These are phyloP conservation scores for Protea cynaroides DNA, from an alignment of 164 flowering plant species.

Conservation along the genomic window DNA sequence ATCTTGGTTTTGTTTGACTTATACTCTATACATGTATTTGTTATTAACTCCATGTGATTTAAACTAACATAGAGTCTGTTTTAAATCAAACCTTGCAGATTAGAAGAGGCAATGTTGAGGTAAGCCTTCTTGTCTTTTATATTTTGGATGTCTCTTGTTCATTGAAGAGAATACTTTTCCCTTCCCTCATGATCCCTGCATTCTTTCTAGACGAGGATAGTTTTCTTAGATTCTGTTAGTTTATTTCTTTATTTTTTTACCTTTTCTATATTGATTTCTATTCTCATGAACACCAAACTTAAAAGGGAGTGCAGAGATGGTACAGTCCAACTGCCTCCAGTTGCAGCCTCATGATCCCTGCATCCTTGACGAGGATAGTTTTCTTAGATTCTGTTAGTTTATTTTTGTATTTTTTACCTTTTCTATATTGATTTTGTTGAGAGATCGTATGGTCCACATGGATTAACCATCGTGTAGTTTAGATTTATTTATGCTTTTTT, in stretches of 20 bases:
- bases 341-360: not conserved
- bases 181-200: not conserved
- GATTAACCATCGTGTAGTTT: too few species aligned
- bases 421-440: too few species aligned
- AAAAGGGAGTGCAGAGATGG: not conserved
- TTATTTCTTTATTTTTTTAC: not conserved
- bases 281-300: not conserved
- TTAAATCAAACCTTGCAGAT: conserved; percentile 41
- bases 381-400: too few species aligned
- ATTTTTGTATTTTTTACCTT: not conserved
- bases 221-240: too few species aligned
- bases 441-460: too few species aligned
- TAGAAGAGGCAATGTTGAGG: conserved; percentile 70
- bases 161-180: not conserved
- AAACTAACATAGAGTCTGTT: conserved; percentile 5
- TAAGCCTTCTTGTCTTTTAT: conserved; percentile 14
- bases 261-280: not conserved
- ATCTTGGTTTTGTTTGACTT: too few species aligned
- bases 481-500: too few species aligned
- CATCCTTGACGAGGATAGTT: too few species aligned
- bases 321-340: too few species aligned
- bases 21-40: too few species aligned
- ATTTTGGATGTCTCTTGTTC: not conserved
- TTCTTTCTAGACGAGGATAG: too few species aligned
- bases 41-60: too few species aligned